Evolutionary conservation across 2,329 filamentous ascomycete genomes (phyloP).

Genomic region (Ceratocystis variospora): DNA sequence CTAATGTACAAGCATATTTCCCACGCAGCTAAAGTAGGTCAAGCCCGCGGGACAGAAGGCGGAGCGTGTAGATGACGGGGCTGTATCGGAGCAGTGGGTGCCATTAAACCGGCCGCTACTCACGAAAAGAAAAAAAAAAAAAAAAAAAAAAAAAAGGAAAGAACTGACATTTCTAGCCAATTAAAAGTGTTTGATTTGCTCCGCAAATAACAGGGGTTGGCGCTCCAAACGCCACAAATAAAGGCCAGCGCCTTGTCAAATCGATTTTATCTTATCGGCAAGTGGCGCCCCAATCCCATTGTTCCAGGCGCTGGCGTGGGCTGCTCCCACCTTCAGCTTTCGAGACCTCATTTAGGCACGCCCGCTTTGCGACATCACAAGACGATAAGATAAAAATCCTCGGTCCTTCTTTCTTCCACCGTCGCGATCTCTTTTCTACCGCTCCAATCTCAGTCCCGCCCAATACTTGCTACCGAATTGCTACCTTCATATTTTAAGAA

Average conservation of each 20-base stretch:
- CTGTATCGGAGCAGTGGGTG: not conserved
- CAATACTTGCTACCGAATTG: not conserved
- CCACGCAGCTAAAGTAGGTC: not conserved
- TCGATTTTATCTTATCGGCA: not conserved
- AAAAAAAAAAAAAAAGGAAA: not conserved
- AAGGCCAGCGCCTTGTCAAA: not conserved
- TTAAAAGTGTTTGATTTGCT: slow-evolving; percentile 11
- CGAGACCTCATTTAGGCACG: not conserved
- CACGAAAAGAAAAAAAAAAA: not conserved
- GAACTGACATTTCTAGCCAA: not conserved
- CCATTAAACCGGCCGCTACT: not conserved
- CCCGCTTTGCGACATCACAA: not conserved
- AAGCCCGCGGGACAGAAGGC: not conserved
- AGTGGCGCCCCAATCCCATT: not conserved
- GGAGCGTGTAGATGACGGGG: not conserved
- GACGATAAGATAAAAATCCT: not conserved
- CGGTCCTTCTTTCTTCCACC: not conserved
- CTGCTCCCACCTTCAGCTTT: not conserved
- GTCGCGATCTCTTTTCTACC: no score
- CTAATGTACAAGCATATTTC: not conserved
- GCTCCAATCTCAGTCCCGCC: not conserved
- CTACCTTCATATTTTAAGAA: not conserved
- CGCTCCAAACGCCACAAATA: not conserved
- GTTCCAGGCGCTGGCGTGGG: not conserved
- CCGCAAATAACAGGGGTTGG: slow-evolving; percentile 2